phyloP scores from a whole-genome alignment of 1,284 basidiomycete genomes.

The Sporisorium exsertum region DNA sequence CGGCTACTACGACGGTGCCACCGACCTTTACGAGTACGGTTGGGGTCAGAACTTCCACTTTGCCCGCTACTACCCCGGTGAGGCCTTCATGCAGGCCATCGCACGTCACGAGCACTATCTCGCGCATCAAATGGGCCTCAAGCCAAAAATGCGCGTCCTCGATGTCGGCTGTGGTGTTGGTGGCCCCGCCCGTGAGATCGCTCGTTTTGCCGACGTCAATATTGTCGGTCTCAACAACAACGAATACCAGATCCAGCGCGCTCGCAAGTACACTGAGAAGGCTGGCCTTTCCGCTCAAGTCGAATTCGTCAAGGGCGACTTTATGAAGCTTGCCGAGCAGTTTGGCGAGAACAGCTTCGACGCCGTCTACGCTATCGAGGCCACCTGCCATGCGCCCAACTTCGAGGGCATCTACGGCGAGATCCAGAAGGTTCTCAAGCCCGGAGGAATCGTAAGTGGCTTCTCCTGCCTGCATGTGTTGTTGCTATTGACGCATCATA shows the following conservation, averaged over 20 bases:
- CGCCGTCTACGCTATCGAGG: slow-evolving; percentile 98
- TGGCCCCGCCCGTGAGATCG: slow-evolving; percentile 95
- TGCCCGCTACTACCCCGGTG: slow-evolving; percentile 96
- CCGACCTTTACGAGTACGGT: slow-evolving; percentile 95
- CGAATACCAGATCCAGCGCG: slow-evolving; percentile 90
- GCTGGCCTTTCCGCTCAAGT: slow-evolving; percentile 84
- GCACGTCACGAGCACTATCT: slow-evolving; percentile 99
- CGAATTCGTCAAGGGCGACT: slow-evolving; percentile 78
- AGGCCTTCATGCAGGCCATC: slow-evolving; percentile 82
- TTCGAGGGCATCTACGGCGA: slow-evolving; percentile 96
- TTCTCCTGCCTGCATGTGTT: neutral
- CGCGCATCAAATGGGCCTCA: slow-evolving; percentile 74
- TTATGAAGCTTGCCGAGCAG: slow-evolving; percentile 91
- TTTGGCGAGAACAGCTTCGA: slow-evolving; percentile 96
- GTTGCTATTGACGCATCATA: neutral
- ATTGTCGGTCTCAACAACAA: slow-evolving; percentile 97
- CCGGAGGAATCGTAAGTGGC: slow-evolving; percentile 86
- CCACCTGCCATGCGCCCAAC: slow-evolving; percentile 93
- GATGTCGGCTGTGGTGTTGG: slow-evolving; percentile 99
- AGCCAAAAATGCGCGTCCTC: slow-evolving; percentile 92
- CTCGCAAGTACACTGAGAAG: slow-evolving; percentile 83
- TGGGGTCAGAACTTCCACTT: slow-evolving; percentile 97
- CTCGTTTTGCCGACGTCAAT: slow-evolving; percentile 85
- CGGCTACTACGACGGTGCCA: slow-evolving; percentile 96
- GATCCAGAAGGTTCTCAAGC: slow-evolving; percentile 94